Evolutionary conservation across 1,139 yeast species (phyloP), one percentile per base, ranked within the genome.

Genomic region (Candida tetrigidarum): DNA sequence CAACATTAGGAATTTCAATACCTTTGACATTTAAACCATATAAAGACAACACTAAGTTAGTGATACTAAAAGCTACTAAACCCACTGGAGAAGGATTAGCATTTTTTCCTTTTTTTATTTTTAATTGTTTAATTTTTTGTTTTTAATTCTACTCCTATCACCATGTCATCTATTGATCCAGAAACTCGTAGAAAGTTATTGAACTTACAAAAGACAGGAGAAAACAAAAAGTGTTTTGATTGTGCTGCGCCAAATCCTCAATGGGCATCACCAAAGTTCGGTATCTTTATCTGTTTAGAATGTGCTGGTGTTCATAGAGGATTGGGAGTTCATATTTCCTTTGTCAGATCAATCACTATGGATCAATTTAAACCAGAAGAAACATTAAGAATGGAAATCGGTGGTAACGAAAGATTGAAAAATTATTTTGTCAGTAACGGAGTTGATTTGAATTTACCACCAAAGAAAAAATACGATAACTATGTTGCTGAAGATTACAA

Each of bases 181-280:
- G 96, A 89, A 58, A 85, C 89, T 48, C 83, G 96, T 63, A 81
- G 96, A 62, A 86, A 89, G 65, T 77, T 92, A 47, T 72, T 91
- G 53, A 81, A 82, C 37, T 71, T 91, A 51, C 97, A 92, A 60
- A 90, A 90, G 64, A 73, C 75, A 40, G 96, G 93, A 37, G 84
- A 76, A 18, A 92, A 92, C 75, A 89, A 88, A 70, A 84, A 81
- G 62, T 93, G 99, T 69, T 86, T 90, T 63, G 99, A 93, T 67
- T 95, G 99, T 67, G 80, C 78, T 33, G 96, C 97, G 3, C 96
- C 96, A 50, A 92, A 92, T 63, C 99, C 99, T 7, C 97, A 95
- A 60, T 93, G 99, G 99, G 97, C 99, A 4, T 89, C 97, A 9
- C 97, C 98, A 39, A 93, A 95, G 63, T 92, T 91, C 67, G 99